phyloP scores from a whole-genome alignment of 73 alveolate genomes.

The Symbiodinium pilosum region DNA sequence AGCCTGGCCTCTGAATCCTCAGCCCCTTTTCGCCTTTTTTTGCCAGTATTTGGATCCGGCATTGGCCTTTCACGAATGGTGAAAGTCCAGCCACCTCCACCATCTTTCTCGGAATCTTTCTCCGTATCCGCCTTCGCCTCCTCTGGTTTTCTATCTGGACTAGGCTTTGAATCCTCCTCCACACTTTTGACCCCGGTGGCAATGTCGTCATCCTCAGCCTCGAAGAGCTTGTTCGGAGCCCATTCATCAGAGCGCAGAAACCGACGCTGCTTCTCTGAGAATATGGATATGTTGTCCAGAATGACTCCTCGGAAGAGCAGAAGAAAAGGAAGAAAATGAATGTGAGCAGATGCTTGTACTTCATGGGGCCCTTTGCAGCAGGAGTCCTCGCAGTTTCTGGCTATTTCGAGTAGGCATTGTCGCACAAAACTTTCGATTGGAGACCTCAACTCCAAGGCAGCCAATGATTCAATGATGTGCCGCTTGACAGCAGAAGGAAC shows the following conservation, averaged over 20 bases:
- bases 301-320: neutral
- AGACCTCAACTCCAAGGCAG: slow-evolving; percentile 31
- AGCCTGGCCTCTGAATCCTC: slow-evolving; percentile 51
- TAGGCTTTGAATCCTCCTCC: neutral
- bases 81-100: slow-evolving; percentile 85
- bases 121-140: neutral
- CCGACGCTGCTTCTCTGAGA: slow-evolving; percentile 95
- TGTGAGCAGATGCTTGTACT: neutral
- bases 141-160: neutral
- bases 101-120: slow-evolving; percentile 55
- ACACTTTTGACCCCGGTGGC: neutral
- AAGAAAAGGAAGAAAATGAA: no score
- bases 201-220: slow-evolving; percentile 34
- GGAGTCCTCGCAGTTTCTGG: slow-evolving; percentile 54
- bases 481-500: neutral
- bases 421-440: slow-evolving; percentile 63
- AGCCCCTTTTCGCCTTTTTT: slow-evolving; percentile 69
- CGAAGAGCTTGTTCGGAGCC: slow-evolving; percentile 77
- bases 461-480: no score
- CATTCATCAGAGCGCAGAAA: slow-evolving; percentile 82
- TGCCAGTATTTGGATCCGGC: slow-evolving; percentile 71
- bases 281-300: slow-evolving; percentile 57
- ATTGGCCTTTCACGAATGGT: slow-evolving; percentile 70
- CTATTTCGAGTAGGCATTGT: slow-evolving; percentile 60
- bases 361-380: neutral